phyloP scores from a whole-genome alignment of 129 eudicot genomes.

The sunflower (Helianthus annuus) region HanXRQr2.0-SUNRISE NC_035449.2:24620449-24620948 shows the following conservation, averaged over 20 bases:
- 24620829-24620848: constrained; percentile 95
- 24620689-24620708: constrained; percentile 83
- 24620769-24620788: constrained; percentile 32
- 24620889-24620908: constrained; percentile 74
- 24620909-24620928: constrained; percentile 96
- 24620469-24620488: no score
- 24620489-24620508: no score
- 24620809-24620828: constrained; percentile 85
- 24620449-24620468: no score
- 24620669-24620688: constrained; percentile 60
- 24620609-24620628: no score
- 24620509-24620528: no score
- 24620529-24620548: no score
- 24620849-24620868: constrained; percentile 87
- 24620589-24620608: no score
- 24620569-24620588: no score
- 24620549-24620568: no score
- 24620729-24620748: not conserved
- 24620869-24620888: constrained; percentile 86
- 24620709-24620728: constrained; percentile 62
- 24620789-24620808: constrained; percentile 76
- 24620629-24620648: no score
- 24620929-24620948: constrained; percentile 69
- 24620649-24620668: no score
- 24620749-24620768: not conserved